A percentile compares a stretch with the other conserved stretches of the same genome.
These are phyloP conservation scores for Aspergillus calidoustus DNA, from an alignment of 2,329 filamentous ascomycete genomes.

Conservation along the genomic window DNA sequence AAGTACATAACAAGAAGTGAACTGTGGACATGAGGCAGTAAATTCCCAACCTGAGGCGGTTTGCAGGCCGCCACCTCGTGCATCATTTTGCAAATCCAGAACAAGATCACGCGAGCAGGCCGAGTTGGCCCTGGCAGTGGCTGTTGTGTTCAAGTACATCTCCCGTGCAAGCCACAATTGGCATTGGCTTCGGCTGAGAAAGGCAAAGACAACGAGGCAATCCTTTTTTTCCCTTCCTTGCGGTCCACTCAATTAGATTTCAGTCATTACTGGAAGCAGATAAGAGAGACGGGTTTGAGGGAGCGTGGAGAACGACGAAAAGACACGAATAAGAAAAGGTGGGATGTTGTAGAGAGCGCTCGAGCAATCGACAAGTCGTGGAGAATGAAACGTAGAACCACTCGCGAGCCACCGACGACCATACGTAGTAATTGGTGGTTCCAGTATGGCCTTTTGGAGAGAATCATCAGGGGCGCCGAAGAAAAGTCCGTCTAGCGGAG, in stretches of 20 bases:
- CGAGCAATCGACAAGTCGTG: constrained; percentile 34
- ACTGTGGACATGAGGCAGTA: constrained; percentile 34
- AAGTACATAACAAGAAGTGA: constrained; percentile 47
- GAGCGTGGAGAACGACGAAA: constrained; percentile 38
- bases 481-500: constrained; percentile 70
- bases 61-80: constrained; percentile 27
- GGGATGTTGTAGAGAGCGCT: constrained; percentile 32
- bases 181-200: constrained; percentile 27
- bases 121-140: constrained; percentile 19
- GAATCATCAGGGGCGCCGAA: constrained; percentile 20
- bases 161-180: constrained; percentile 31
- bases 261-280: constrained; percentile 40
- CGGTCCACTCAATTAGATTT: constrained; percentile 32
- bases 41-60: constrained; percentile 25
- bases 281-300: constrained; percentile 35
- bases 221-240: constrained; percentile 26
- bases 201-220: constrained; percentile 24
- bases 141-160: constrained; percentile 30
- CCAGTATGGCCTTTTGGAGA: constrained; percentile 21
- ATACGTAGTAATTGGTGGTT: constrained; percentile 26
- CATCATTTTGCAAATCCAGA: constrained; percentile 31
- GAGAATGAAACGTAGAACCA: constrained; percentile 30
- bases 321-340: constrained; percentile 32
- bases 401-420: constrained; percentile 27
- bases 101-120: constrained; percentile 24